Conservation (phyloP, 2,329 filamentous ascomycete genomes). For the Sarocladiaceae sp. region DNA sequence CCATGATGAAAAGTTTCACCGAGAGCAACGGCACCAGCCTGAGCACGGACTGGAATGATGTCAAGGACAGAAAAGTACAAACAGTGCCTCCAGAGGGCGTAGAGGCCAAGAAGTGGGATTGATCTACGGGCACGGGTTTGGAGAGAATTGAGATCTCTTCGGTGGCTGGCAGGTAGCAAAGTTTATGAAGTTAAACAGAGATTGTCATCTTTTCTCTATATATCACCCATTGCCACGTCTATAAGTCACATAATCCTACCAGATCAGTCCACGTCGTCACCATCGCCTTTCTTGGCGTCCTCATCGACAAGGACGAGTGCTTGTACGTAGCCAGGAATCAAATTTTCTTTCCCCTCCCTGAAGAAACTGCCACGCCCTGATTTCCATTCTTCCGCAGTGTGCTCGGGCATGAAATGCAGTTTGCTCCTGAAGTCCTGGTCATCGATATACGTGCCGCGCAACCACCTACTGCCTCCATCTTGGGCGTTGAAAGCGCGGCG, state of each 20-base stretch:
- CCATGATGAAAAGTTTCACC: slow-evolving; percentile 96
- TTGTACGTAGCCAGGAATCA: too few species aligned
- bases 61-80: slow-evolving; percentile 64
- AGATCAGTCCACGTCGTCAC: too few species aligned
- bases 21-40: slow-evolving; percentile 92
- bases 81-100: slow-evolving; percentile 70
- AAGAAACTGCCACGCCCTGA: too few species aligned
- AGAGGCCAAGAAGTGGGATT: slow-evolving; percentile 65
- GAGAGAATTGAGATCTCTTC: too few species aligned
- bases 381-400: slow-evolving; percentile 17
- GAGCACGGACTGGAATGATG: slow-evolving; percentile 87
- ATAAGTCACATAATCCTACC: too few species aligned
- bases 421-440: slow-evolving; percentile 36
- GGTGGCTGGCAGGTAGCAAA: not conserved
- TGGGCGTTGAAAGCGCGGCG: slow-evolving; percentile 63
- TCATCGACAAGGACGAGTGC: too few species aligned
- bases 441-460: slow-evolving; percentile 80
- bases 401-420: slow-evolving; percentile 23
- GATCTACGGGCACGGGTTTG: not conserved
- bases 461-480: slow-evolving; percentile 63
- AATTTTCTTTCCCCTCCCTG: too few species aligned
- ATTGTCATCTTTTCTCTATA: too few species aligned
- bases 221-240: too few species aligned
- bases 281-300: too few species aligned
- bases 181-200: too few species aligned